These are phyloP conservation scores for Ceratobasidium sp. DNA, from an alignment of 1,284 basidiomycete genomes.

Conservation along the genomic window DNA sequence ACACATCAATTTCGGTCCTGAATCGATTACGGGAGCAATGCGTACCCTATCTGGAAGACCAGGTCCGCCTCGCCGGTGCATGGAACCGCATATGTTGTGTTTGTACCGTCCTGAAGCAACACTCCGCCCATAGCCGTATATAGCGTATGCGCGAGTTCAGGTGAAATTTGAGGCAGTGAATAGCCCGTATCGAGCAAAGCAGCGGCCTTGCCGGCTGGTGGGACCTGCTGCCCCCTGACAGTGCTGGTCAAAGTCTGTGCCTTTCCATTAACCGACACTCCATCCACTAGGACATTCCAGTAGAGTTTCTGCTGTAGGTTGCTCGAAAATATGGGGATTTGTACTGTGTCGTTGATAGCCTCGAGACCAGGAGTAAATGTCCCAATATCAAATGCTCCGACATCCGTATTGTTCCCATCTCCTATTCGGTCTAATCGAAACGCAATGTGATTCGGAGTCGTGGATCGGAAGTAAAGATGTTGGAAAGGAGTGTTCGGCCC, in stretches of 20 bases:
- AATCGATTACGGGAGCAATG: not conserved
- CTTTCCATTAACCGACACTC: slow-evolving; percentile 31
- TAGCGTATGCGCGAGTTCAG: slow-evolving; percentile 20
- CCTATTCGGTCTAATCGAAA: slow-evolving; percentile 20
- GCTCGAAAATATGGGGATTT: slow-evolving; percentile 33
- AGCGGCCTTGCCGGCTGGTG: slow-evolving; percentile 28
- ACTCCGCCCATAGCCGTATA: slow-evolving; percentile 29
- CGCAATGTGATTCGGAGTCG: slow-evolving; percentile 31
- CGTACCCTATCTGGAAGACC: slow-evolving; percentile 29
- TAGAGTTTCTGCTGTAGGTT: slow-evolving; percentile 9
- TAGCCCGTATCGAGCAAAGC: slow-evolving; percentile 32
- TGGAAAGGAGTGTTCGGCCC: slow-evolving; percentile 25
- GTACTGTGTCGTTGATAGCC: slow-evolving; percentile 15
- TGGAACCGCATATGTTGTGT: slow-evolving; percentile 21
- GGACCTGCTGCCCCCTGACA: slow-evolving; percentile 8
- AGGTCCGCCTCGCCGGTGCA: slow-evolving; percentile 32
- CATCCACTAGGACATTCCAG: slow-evolving; percentile 25
- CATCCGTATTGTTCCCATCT: slow-evolving; percentile 23
- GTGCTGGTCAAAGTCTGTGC: slow-evolving; percentile 7
- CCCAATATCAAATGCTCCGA: slow-evolving; percentile 34
- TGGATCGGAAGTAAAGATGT: slow-evolving; percentile 28
- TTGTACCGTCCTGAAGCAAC: slow-evolving; percentile 10
- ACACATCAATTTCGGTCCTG: not conserved
- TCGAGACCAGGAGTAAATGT: slow-evolving; percentile 27
- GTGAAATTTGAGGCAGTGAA: slow-evolving; percentile 20